Conservation (phyloP, 2,329 filamentous ascomycete species). For the Hypomyces perniciosus region DNA sequence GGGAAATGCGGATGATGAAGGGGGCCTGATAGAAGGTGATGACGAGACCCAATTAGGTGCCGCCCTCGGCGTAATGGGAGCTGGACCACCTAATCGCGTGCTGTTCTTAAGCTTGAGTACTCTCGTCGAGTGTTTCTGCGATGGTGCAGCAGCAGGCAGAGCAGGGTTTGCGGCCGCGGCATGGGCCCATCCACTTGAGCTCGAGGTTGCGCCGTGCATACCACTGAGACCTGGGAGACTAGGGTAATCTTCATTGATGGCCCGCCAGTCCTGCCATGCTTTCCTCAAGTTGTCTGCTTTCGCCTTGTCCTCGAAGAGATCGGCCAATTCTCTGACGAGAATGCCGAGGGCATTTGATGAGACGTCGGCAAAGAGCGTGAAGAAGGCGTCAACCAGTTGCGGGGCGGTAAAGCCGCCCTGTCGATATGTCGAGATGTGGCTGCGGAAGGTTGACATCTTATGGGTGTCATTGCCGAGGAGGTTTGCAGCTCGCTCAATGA, state of each 20-base stretch:
- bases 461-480: slow-evolving; percentile 70
- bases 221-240: slow-evolving; percentile 72
- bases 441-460: slow-evolving; percentile 74
- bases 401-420: slow-evolving; percentile 62
- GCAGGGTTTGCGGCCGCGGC: slow-evolving; percentile 55
- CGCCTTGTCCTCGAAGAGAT: slow-evolving; percentile 77
- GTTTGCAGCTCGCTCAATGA: slow-evolving; percentile 77
- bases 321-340: slow-evolving; percentile 82
- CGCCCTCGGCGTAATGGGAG: slow-evolving; percentile 17
- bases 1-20: slow-evolving; percentile 37
- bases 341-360: slow-evolving; percentile 78
- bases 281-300: slow-evolving; percentile 71
- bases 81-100: slow-evolving; percentile 39
- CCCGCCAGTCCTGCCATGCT: slow-evolving; percentile 92
- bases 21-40: slow-evolving; percentile 11
- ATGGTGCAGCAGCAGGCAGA: slow-evolving; percentile 32
- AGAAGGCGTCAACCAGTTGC: slow-evolving; percentile 80
- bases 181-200: slow-evolving; percentile 52
- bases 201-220: slow-evolving; percentile 55
- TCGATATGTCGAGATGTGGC: slow-evolving; percentile 72
- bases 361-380: slow-evolving; percentile 73
- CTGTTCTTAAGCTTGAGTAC: slow-evolving; percentile 56
- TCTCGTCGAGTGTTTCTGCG: slow-evolving; percentile 46
- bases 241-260: slow-evolving; percentile 93
- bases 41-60: slow-evolving; percentile 21